These are phyloP conservation scores for Teunomyces kruisii DNA, from an alignment of 805 yeast genomes.

Conservation along the genomic window DNA sequence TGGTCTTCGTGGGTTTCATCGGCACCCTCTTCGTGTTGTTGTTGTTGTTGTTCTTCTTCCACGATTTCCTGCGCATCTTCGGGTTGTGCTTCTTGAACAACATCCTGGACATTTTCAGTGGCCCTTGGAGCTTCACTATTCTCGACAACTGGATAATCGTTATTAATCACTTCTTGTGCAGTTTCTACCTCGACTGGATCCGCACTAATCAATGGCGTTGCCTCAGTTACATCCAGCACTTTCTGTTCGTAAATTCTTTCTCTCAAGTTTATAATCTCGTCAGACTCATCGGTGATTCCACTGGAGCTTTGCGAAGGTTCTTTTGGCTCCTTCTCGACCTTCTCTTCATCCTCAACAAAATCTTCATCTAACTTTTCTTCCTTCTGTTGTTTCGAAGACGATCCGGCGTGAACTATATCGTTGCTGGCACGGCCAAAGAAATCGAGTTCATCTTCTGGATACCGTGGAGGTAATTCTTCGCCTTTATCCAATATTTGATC, in stretches of 20 bases:
- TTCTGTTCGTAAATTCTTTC: slow-evolving; percentile 30
- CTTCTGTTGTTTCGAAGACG: slow-evolving; percentile 23
- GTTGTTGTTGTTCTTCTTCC: slow-evolving; percentile 4
- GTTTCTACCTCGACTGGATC: neutral
- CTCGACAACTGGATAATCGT: too few relatives aligned
- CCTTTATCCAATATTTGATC: slow-evolving; percentile 69
- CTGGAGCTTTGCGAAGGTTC: slow-evolving; percentile 7
- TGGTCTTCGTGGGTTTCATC: slow-evolving; percentile 5
- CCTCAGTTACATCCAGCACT: neutral
- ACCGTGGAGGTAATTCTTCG: slow-evolving; percentile 69
- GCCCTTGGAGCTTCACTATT: neutral
- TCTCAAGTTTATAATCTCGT: slow-evolving; percentile 35
- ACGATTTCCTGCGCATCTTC: slow-evolving; percentile 5
- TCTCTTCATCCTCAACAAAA: slow-evolving; percentile 10
- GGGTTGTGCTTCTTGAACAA: neutral
- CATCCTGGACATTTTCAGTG: neutral
- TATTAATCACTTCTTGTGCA: too few relatives aligned
- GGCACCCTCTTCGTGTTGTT: too few relatives aligned
- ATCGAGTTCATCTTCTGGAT: slow-evolving; percentile 61
- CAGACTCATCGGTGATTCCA: slow-evolving; percentile 29
- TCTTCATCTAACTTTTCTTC: slow-evolving; percentile 5
- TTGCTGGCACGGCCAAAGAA: slow-evolving; percentile 51
- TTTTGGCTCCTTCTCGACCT: slow-evolving; percentile 7
- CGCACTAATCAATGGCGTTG: neutral
- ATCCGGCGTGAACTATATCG: slow-evolving; percentile 23